Evolutionary conservation across 768 basidiomycete genomes (phyloP), one percentile per base, ranked within the genome.

Genomic region (Sarcodon aspratus): DNA sequence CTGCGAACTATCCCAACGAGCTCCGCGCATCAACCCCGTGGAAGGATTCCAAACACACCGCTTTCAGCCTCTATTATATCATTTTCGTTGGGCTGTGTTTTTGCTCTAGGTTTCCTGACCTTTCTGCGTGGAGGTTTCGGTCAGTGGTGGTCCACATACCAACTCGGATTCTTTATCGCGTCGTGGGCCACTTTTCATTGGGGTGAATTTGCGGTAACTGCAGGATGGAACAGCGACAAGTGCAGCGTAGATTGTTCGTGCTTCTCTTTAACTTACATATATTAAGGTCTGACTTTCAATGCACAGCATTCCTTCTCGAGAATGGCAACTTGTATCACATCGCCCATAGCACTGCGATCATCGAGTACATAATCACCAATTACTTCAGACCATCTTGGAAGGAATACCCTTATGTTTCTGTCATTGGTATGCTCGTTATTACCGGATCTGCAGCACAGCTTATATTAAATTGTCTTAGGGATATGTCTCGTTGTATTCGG

Each of bases 141-240:
- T 31, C 52, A 54, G 8, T 80, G 77, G 74, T 86, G 85, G 78
- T 64, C 78, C 0, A 85, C 81, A 27, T 77, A 79, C 49, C 85
- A 85, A 58, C 70, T 96, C 2, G 90, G 86, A 1, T 80, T 88
- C 63, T 98, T 93, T 63, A 53, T 88, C 36, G 80, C 85, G 33
- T 73, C 83, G 5, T 91, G 90, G 87, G 74, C 88, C 0, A 69
- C 73, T 34, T 99, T 99, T 63, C 96, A 99, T 59, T 85, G 91
- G 80, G 80, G 77, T 10, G 96, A 99, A 63, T 98, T 93, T 59
- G 86, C 85, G 35, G 91, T 94, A 4, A 96, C 96, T 7, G 94
- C 94, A 1, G 90, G 90, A 18, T 98, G 90, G 85, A 98, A 98
- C 64, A 68, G 83, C 36, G 84, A 86, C 47, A 96, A 94, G 66